phyloP scores from a whole-genome alignment of 1,284 basidiomycete species.

The Laetiporus sulphureus region DNA sequence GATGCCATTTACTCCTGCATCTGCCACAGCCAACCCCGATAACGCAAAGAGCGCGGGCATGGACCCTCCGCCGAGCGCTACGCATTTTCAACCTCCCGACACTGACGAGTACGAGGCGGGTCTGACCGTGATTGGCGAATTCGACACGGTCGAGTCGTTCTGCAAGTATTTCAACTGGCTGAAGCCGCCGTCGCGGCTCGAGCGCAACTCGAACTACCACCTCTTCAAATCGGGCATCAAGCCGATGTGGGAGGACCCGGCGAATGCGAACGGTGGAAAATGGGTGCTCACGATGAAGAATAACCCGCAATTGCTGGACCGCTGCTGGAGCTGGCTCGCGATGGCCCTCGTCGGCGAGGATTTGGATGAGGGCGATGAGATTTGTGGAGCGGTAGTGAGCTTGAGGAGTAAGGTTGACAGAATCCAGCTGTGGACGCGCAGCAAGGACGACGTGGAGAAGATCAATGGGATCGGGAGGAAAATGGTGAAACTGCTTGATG shows the following conservation, averaged over 20 bases:
- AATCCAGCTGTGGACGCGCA: slow-evolving; percentile 85
- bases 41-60: slow-evolving; percentile 10
- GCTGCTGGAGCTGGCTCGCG: slow-evolving; percentile 86
- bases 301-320: slow-evolving; percentile 73
- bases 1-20: slow-evolving; percentile 45
- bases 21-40: slow-evolving; percentile 26
- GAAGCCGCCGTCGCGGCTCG: slow-evolving; percentile 82
- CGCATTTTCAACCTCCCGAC: slow-evolving; percentile 42
- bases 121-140: slow-evolving; percentile 72
- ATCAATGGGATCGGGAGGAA: slow-evolving; percentile 81
- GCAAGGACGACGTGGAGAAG: slow-evolving; percentile 76
- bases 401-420: slow-evolving; percentile 83
- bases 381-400: slow-evolving; percentile 89
- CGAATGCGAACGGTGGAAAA: slow-evolving; percentile 88
- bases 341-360: slow-evolving; percentile 91
- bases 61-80: slow-evolving; percentile 25
- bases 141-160: slow-evolving; percentile 85
- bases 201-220: slow-evolving; percentile 89
- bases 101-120: slow-evolving; percentile 72
- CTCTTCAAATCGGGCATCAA: slow-evolving; percentile 90
- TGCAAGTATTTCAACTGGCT: slow-evolving; percentile 95
- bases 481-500: slow-evolving; percentile 75
- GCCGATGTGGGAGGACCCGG: slow-evolving; percentile 95
- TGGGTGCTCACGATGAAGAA: slow-evolving; percentile 93
- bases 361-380: slow-evolving; percentile 80